Evolutionary conservation across 2,329 filamentous ascomycete species (phyloP).

Genomic region (Pseudogymnoascus sp.): DNA sequence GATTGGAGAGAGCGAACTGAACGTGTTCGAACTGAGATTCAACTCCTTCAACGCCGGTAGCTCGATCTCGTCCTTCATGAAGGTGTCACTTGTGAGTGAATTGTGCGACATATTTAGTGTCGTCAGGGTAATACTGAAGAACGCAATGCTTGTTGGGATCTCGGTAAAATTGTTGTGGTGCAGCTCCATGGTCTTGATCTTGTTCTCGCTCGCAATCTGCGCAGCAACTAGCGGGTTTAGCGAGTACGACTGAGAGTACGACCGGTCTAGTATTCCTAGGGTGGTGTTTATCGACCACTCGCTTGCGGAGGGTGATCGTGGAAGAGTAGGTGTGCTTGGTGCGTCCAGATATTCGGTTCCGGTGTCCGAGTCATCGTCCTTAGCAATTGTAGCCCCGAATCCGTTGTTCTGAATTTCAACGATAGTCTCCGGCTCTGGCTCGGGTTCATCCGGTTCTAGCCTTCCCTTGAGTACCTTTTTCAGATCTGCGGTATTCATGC

Average conservation of each 20-base stretch:
- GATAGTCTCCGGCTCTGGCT: slow-evolving; percentile 19
- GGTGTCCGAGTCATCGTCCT: slow-evolving; percentile 35
- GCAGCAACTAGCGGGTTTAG: slow-evolving; percentile 51
- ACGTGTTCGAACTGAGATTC: slow-evolving; percentile 64
- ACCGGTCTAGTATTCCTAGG: slow-evolving; percentile 57
- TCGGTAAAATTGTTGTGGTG: slow-evolving; percentile 67
- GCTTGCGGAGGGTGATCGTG: slow-evolving; percentile 17
- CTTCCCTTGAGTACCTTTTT: slow-evolving; percentile 64
- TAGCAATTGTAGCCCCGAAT: background rate
- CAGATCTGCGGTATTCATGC: slow-evolving; percentile 70
- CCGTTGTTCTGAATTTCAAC: slow-evolving; percentile 24
- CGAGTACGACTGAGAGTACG: slow-evolving; percentile 54
- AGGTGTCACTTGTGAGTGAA: slow-evolving; percentile 54
- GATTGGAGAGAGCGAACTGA: slow-evolving; percentile 62
- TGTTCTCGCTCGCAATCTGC: slow-evolving; percentile 44
- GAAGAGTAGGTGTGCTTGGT: slow-evolving; percentile 47
- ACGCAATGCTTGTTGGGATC: slow-evolving; percentile 61
- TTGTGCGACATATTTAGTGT: slow-evolving; percentile 70
- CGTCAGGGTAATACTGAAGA: slow-evolving; percentile 62
- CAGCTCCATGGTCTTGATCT: slow-evolving; percentile 52
- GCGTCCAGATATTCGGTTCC: slow-evolving; percentile 49
- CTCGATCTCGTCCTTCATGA: slow-evolving; percentile 57
- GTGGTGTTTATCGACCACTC: slow-evolving; percentile 39
- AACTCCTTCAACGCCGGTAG: slow-evolving; percentile 70
- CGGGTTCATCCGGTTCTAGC: slow-evolving; percentile 44